Evolutionary conservation across 257 asterid genomes (phyloP).

Genomic region (Galeopsis tetrahit): DNA sequence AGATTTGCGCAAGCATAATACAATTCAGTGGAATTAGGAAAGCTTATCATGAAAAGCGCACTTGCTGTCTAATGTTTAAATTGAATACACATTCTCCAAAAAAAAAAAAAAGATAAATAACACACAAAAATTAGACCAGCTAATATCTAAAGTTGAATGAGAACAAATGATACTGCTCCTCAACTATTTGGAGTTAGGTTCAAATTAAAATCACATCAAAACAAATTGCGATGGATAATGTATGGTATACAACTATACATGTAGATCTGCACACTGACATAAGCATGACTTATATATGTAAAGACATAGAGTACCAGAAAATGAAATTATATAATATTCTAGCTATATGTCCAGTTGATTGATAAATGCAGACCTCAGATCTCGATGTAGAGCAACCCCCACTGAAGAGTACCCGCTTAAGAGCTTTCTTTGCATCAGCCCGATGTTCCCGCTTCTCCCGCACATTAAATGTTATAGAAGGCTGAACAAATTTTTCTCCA

Average conservation of each 20-base stretch:
- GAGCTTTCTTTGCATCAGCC: constrained; percentile 66
- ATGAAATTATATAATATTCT: constrained; percentile 1
- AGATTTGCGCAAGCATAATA: constrained; percentile 16
- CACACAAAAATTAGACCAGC: not conserved
- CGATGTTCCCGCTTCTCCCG: constrained; percentile 81
- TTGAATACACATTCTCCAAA: constrained; percentile 17
- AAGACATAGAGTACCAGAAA: constrained; percentile 5
- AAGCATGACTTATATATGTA: not conserved
- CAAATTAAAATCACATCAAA: constrained; percentile 5
- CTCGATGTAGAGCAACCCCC: constrained; percentile 51
- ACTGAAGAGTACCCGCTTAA: constrained; percentile 56
- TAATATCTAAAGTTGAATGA: not conserved
- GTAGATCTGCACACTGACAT: not conserved
- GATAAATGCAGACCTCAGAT: constrained; percentile 55
- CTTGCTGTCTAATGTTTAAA: not conserved
- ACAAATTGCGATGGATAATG: not conserved
- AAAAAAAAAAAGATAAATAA: not conserved
- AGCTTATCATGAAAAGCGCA: constrained; percentile 20
- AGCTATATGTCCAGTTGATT: constrained; percentile 13
- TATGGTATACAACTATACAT: not conserved
- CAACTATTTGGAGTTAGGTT: not conserved
- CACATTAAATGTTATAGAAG: constrained; percentile 51
- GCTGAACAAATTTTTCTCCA: constrained; percentile 44
- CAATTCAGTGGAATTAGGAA: constrained; percentile 16
- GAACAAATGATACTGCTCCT: not conserved